A percentile compares a stretch with the other conserved stretches of the same genome.
Evolutionary conservation across 208 protist species (phyloP).

Genomic region (Leishmania mexicana): DNA sequence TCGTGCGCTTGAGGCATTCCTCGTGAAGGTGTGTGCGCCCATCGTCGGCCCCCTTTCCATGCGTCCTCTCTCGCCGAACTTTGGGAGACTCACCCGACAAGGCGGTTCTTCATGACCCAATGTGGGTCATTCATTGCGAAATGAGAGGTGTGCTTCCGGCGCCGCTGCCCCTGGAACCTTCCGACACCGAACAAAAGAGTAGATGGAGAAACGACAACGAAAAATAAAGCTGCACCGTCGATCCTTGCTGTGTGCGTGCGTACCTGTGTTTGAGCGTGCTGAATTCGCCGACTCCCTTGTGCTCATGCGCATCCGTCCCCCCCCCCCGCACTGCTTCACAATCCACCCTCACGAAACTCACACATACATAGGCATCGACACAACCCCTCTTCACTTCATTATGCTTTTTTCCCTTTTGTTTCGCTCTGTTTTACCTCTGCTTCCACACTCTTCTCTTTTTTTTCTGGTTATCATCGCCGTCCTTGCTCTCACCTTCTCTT

Average conservation of each 20-base stretch:
- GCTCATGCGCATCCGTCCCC: not conserved
- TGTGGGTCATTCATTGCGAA: not conserved
- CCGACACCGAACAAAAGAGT: not conserved
- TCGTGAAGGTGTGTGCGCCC: not conserved
- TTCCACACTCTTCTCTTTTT: slow-evolving; percentile 8
- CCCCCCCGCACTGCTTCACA: not conserved
- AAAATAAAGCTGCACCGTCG: not conserved
- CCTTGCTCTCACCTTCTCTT: not conserved
- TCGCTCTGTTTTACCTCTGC: not conserved
- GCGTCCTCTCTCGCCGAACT: not conserved
- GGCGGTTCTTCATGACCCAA: not conserved
- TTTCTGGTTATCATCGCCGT: not conserved
- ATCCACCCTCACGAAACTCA: not conserved
- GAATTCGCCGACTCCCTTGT: not conserved
- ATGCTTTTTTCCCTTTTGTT: slow-evolving; percentile 13
- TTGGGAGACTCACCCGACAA: not conserved
- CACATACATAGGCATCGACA: not conserved
- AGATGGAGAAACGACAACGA: not conserved
- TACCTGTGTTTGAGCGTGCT: not conserved
- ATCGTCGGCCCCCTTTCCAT: not conserved
- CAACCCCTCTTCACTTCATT: not conserved
- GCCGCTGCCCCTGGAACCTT: not conserved
- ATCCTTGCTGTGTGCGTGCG: not conserved
- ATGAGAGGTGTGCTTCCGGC: not conserved
- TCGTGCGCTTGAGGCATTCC: not conserved